Conservation (phyloP, 352 stramenopile genomes). For the Pilasporangium apinafurcum region DNA sequence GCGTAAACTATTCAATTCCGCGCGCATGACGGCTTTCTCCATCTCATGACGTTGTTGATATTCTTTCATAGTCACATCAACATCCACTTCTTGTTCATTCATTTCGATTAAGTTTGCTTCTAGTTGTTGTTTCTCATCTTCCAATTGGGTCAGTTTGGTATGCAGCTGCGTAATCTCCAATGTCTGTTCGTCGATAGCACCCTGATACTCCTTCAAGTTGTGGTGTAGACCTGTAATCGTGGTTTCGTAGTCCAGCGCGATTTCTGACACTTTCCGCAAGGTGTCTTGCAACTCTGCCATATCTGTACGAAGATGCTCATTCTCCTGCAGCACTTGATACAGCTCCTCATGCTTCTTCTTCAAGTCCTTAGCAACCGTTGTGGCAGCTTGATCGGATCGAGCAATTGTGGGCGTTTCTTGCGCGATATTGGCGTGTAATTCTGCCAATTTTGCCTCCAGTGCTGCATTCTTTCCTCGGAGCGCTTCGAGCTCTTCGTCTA, state of each 20-base stretch:
- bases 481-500: slow-evolving; percentile 5
- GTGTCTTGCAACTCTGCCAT: slow-evolving; percentile 23
- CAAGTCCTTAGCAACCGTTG: slow-evolving; percentile 23
- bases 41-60: slow-evolving; percentile 42
- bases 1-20: slow-evolving; percentile 34
- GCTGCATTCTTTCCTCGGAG: slow-evolving; percentile 32
- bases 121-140: slow-evolving; percentile 42
- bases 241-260: slow-evolving; percentile 36
- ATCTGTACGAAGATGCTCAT: slow-evolving; percentile 49
- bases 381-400: slow-evolving; percentile 22
- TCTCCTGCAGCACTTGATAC: slow-evolving; percentile 58
- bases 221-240: slow-evolving; percentile 37
- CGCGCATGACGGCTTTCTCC: slow-evolving; percentile 38
- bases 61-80: slow-evolving; percentile 41
- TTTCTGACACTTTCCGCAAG: slow-evolving; percentile 23
- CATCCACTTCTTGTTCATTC: slow-evolving; percentile 55
- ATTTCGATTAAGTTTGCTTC: slow-evolving; percentile 72
- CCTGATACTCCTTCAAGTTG: slow-evolving; percentile 40
- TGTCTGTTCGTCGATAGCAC: slow-evolving; percentile 57
- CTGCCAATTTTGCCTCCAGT: slow-evolving; percentile 23
- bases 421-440: slow-evolving; percentile 24
- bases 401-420: slow-evolving; percentile 25
- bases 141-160: slow-evolving; percentile 36
- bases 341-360: slow-evolving; percentile 54
- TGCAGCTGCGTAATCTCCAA: slow-evolving; percentile 61